Evolutionary conservation across 352 stramenopile genomes (phyloP), one percentile per base, ranked within the genome.

Genomic region (Globisporangium apiculatum): DNA sequence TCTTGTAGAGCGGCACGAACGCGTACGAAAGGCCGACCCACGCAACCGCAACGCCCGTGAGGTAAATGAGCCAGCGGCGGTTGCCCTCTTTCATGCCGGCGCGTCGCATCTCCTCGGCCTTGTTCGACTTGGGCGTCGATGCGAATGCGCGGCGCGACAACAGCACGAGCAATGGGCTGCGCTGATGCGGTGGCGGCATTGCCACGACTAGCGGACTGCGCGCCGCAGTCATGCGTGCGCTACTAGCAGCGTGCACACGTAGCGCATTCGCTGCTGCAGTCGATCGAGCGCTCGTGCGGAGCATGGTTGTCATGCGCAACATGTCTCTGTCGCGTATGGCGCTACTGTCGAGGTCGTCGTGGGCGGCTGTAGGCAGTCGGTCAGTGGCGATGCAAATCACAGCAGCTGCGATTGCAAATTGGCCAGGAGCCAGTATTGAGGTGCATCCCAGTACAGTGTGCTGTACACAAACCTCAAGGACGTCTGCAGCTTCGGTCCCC

Each of bases 1-100:
- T 94, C 71, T 99, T 99, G 82, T 99, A 99, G 46, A 99, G 71
- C 50, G 97, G 97, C 40, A 99, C 97, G 14, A 96, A 89, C 5
- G 96, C 96, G 64, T 99, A 99, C 48, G 91, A 97, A 35, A 98
- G 75, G 11, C 96, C 97, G 2, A 99, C 59, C 51, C 90, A 96
- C 9, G 90, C 90, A 17, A 99, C 78, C 1, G 97, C 94, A 18
- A 98, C 84, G n/a, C 93, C 87, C 0, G 83, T 62, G 42, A 96
- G 77, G 80, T 99, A 99, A 54, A 98, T 88, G 55, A 97, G 75
- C 42, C 94, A 76, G 52, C 90, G 89, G 5, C 86, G 68, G 67
- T 98, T 99, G 58, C 85, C 78, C 65, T 96, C 90, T 41, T 93
- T 75, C 37, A 93, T 77, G 53, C 58, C 68, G 36, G 73, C 71